Percentiles rank a stretch among this genome's conserved stretches.
Conservation (phyloP, 495 filamentous ascomycete species). For the Pseudotulostoma volvatum region DNA sequence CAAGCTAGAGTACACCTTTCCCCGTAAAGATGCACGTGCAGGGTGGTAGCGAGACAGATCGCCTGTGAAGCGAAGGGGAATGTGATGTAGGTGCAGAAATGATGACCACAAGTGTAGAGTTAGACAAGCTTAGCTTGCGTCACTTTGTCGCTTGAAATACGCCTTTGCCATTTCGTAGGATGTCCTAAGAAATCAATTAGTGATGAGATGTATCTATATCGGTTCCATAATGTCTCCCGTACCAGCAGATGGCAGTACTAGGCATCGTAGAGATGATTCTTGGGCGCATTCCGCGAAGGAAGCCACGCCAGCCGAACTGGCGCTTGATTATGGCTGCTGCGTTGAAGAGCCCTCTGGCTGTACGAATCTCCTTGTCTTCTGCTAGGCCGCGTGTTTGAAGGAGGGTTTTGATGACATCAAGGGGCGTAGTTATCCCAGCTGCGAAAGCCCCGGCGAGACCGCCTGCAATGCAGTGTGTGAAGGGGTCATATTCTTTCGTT, state of each 20-base stretch:
- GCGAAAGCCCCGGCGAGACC: slow-evolving; percentile 87
- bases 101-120: no score
- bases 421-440: slow-evolving; percentile 81
- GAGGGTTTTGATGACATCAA: slow-evolving; percentile 96
- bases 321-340: slow-evolving; percentile 71
- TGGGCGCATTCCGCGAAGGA: slow-evolving; percentile 82
- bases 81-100: no score
- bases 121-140: slow-evolving; percentile 8
- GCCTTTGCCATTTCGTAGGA: slow-evolving; percentile 70
- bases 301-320: slow-evolving; percentile 70
- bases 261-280: slow-evolving; percentile 94
- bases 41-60: no score
- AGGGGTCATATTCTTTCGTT: slow-evolving; percentile 64
- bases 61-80: no score
- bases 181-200: slow-evolving; percentile 29
- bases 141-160: slow-evolving; percentile 40
- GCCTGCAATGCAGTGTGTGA: slow-evolving; percentile 82
- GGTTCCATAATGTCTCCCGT: no score
- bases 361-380: slow-evolving; percentile 63
- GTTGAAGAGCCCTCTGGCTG: slow-evolving; percentile 65
- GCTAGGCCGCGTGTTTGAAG: slow-evolving; percentile 82
- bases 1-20: no score
- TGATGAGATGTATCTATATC: not conserved
- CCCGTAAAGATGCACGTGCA: no score
- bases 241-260: slow-evolving; percentile 98